Conservation (phyloP, 139 green algal genomes). For the Tetraselmis striata region DNA sequence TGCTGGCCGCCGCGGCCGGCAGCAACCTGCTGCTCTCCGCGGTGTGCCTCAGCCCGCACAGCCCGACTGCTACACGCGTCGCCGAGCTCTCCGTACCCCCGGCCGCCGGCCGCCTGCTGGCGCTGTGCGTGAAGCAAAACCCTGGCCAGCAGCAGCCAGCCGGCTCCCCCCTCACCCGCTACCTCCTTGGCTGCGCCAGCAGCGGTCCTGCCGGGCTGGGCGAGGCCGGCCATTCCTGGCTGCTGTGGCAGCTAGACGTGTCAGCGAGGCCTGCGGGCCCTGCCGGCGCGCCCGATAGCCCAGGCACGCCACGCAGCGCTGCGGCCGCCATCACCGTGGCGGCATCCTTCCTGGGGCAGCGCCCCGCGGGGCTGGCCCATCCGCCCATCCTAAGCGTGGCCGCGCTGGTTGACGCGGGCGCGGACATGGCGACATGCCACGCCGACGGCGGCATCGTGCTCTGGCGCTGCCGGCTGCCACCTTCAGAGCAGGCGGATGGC, state of each 20-base stretch:
- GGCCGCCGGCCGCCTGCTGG: background rate
- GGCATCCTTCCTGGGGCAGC: background rate
- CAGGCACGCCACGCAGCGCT: background rate
- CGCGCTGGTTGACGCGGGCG: background rate
- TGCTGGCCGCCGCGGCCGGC: background rate
- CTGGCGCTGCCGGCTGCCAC: background rate
- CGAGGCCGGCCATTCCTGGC: background rate
- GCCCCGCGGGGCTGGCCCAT: no score
- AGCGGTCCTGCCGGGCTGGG: no score
- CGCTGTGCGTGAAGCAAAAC: background rate
- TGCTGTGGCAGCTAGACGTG: background rate
- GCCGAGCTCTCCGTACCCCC: background rate
- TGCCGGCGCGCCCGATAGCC: background rate
- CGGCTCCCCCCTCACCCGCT: background rate
- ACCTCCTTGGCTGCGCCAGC: background rate
- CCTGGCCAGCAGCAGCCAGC: background rate
- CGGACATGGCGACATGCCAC: background rate
- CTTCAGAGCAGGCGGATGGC: no score
- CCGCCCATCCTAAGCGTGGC: background rate
- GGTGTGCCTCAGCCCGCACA: background rate
- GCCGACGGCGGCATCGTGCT: background rate
- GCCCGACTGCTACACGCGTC: background rate
- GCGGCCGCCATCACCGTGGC: background rate
- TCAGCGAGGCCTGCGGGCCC: background rate
- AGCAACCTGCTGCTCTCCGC: background rate